phyloP scores from a whole-genome alignment of 2,329 filamentous ascomycete genomes.

The Kalaharituber pfeilii region DNA sequence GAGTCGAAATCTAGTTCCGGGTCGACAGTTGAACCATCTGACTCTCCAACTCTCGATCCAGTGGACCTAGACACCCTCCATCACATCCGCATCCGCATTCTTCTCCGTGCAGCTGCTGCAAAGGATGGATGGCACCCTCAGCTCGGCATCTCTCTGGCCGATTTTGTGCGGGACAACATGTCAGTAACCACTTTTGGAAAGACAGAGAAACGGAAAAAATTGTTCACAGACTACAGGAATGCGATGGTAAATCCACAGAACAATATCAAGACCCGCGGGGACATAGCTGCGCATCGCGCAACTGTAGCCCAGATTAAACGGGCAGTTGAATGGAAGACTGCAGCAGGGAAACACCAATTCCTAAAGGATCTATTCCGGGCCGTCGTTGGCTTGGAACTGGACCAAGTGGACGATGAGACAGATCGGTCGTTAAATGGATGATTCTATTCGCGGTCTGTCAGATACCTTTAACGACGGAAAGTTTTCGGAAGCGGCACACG shows the following conservation, averaged over 20 bases:
- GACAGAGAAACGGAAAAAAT: not conserved
- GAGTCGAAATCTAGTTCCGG: not conserved
- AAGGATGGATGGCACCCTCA: not conserved
- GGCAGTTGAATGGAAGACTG: not conserved
- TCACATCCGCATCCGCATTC: not conserved
- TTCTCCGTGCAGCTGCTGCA: not conserved
- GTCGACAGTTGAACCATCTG: not conserved
- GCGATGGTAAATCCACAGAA: not conserved
- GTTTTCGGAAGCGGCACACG: too few relatives aligned
- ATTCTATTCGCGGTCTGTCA: too few relatives aligned
- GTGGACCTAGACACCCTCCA: not conserved
- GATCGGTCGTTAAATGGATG: too few relatives aligned
- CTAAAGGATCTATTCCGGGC: not conserved
- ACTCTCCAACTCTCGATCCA: not conserved
- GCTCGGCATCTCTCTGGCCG: not conserved
- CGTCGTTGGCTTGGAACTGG: not conserved
- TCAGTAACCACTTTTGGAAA: not conserved
- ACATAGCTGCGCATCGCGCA: not conserved
- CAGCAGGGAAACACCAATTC: not conserved
- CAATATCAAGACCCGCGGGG: not conserved
- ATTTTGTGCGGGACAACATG: not conserved
- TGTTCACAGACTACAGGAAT: not conserved
- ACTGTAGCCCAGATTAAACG: not conserved
- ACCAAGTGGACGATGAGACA: not conserved
- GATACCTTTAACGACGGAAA: too few relatives aligned